phyloP scores from a whole-genome alignment of 805 yeast species.

The Hemisphaericaspora nanyangensis region DNA sequence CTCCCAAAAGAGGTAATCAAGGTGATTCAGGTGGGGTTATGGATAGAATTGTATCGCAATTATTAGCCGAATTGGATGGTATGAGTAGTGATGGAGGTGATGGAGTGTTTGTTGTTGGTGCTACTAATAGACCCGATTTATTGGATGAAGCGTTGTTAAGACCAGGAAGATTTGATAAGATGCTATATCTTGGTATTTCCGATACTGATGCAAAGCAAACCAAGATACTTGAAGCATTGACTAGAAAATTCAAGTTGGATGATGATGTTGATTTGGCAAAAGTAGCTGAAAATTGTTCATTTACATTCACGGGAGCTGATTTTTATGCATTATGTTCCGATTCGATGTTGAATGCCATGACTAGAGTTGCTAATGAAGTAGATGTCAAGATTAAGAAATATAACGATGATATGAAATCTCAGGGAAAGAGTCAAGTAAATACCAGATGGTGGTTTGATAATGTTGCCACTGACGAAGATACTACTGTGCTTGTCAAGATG shows the following conservation, averaged over 20 bases:
- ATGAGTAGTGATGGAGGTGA: conserved; percentile 74
- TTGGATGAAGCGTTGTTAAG: conserved; percentile 90
- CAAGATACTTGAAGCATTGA: conserved; percentile 81
- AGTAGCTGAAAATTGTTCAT: conserved; percentile 73
- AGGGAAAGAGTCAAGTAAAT: conserved; percentile 45
- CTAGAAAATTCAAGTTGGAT: conserved; percentile 71
- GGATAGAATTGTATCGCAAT: conserved; percentile 96
- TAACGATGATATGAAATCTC: conserved; percentile 34
- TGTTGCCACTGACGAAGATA: conserved; percentile 63
- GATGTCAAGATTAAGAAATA: conserved; percentile 58
- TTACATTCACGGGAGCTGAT: conserved; percentile 96
- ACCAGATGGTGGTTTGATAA: conserved; percentile 91
- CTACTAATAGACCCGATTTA: conserved; percentile 94
- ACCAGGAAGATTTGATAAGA: conserved; percentile 93
- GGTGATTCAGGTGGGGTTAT: conserved; percentile 99
- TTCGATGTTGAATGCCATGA: conserved; percentile 95
- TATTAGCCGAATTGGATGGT: conserved; percentile 93
- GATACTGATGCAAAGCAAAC: conserved; percentile 88
- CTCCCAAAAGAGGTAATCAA: conserved; percentile 97
- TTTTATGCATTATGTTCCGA: conserved; percentile 95
- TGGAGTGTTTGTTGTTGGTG: conserved; percentile 98
- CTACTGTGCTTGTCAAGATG: conserved; percentile 60
- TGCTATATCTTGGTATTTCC: conserved; percentile 89
- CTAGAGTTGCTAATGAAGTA: conserved; percentile 73
- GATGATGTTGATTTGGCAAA: conserved; percentile 53